Percentiles rank a stretch among this genome's conserved stretches.
phyloP scores from a whole-genome alignment of 352 stramenopile species.

The Globisporangium cederbergense region DNA sequence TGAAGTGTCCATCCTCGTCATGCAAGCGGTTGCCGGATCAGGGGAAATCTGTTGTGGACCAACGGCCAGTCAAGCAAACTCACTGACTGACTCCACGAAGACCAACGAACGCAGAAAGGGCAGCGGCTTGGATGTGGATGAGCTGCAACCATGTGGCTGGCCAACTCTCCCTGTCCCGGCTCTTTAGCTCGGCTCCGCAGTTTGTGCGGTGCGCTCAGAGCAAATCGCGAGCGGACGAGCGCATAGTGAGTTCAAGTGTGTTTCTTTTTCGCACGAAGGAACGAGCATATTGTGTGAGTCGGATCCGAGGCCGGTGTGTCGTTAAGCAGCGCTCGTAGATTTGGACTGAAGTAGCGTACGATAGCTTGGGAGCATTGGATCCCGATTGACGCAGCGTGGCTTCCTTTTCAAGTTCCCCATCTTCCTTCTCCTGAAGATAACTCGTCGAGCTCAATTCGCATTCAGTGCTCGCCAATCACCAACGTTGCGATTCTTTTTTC shows the following conservation, averaged over 20 bases:
- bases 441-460: neutral
- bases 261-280: too few relatives aligned
- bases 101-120: neutral
- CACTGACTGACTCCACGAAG: neutral
- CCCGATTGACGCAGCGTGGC: too few relatives aligned
- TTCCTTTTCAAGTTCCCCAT: neutral
- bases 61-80: neutral
- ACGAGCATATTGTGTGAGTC: too few relatives aligned
- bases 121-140: neutral
- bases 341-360: too few relatives aligned
- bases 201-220: too few relatives aligned
- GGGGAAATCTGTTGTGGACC: neutral
- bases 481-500: neutral
- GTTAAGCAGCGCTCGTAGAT: too few relatives aligned
- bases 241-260: too few relatives aligned
- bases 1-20: neutral
- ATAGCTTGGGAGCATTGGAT: too few relatives aligned
- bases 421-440: neutral
- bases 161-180: too few relatives aligned
- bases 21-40: neutral
- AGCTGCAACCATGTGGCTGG: neutral
- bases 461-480: neutral
- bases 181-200: too few relatives aligned
- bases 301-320: too few relatives aligned
- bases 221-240: too few relatives aligned